Conservation (phyloP, 2,329 filamentous ascomycete genomes). For the Neonectria hederae region DNA sequence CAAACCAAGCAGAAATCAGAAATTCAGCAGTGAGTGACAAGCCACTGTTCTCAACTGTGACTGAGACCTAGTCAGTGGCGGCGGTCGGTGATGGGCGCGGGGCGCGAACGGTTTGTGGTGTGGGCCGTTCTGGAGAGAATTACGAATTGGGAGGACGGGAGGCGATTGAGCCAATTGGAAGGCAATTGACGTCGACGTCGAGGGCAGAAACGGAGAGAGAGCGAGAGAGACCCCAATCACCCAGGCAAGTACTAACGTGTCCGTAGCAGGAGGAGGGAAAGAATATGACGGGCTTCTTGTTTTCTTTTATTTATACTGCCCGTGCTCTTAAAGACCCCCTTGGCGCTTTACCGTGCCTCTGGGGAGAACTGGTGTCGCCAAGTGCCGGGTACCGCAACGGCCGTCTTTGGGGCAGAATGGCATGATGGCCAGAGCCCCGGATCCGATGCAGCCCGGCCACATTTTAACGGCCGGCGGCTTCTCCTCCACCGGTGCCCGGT, state of each 20-base stretch:
- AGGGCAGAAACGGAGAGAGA: neutral
- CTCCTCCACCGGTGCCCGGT: neutral
- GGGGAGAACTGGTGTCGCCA: slow-evolving; percentile 23
- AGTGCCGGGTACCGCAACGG: slow-evolving; percentile 31
- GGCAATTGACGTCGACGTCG: neutral
- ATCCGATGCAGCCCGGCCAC: slow-evolving; percentile 33
- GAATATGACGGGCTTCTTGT: neutral
- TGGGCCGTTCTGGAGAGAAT: slow-evolving; percentile 21
- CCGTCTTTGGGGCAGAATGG: slow-evolving; percentile 36
- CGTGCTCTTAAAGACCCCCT: slow-evolving; percentile 11
- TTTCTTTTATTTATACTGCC: slow-evolving; percentile 9
- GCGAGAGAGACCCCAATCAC: slow-evolving; percentile 4
- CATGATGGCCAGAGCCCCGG: slow-evolving; percentile 32
- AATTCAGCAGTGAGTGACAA: neutral
- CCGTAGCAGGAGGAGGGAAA: neutral
- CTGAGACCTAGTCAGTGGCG: slow-evolving; percentile 23
- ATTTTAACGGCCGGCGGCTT: slow-evolving; percentile 3
- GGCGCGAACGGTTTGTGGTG: slow-evolving; percentile 18
- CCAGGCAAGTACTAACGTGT: neutral
- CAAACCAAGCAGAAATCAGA: slow-evolving; percentile 12
- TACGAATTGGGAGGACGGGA: slow-evolving; percentile 19
- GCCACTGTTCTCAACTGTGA: neutral
- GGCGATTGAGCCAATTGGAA: slow-evolving; percentile 30
- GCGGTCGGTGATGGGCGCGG: slow-evolving; percentile 21
- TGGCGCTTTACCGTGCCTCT: neutral